Percentiles rank a stretch among this genome's conserved stretches.
Conservation (phyloP, 179 eudicot genomes). For the Patellifolia procumbens region DNA sequence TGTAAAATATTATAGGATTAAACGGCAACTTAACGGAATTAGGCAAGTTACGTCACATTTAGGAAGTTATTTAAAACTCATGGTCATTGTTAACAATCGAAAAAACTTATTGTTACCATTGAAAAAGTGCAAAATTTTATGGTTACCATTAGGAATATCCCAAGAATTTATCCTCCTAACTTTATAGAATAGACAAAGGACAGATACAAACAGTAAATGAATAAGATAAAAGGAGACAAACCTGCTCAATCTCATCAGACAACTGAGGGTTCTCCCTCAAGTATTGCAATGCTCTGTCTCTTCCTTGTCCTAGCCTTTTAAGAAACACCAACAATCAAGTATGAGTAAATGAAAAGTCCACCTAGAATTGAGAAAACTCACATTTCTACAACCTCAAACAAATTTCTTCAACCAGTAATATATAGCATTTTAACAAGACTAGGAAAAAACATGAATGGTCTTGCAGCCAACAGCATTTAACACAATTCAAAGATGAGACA, state of each 20-base stretch:
- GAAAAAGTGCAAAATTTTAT: too few relatives aligned
- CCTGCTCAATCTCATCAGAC: slow-evolving; percentile 87
- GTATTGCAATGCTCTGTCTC: slow-evolving; percentile 82
- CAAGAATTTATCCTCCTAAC: too few relatives aligned
- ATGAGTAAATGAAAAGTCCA: slow-evolving; percentile 14
- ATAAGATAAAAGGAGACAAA: slow-evolving; percentile 24
- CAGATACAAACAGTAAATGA: background rate
- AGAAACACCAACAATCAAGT: background rate
- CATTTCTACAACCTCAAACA: slow-evolving; percentile 1
- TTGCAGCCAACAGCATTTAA: background rate
- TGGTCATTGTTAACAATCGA: too few relatives aligned
- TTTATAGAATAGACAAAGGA: background rate
- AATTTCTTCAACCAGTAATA: background rate
- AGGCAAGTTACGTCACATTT: too few relatives aligned
- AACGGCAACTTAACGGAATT: too few relatives aligned
- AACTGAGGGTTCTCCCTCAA: slow-evolving; percentile 77
- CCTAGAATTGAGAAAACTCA: background rate
- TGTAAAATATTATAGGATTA: too few relatives aligned
- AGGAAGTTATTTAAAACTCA: too few relatives aligned
- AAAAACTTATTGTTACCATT: too few relatives aligned
- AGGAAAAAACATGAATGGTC: background rate
- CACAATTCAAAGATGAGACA: background rate
- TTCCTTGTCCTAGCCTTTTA: slow-evolving; percentile 91
- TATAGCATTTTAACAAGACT: background rate
- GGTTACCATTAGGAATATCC: too few relatives aligned